phyloP scores from a whole-genome alignment of 164 flowering plant species.

The Aristolochia fimbriata region DNA sequence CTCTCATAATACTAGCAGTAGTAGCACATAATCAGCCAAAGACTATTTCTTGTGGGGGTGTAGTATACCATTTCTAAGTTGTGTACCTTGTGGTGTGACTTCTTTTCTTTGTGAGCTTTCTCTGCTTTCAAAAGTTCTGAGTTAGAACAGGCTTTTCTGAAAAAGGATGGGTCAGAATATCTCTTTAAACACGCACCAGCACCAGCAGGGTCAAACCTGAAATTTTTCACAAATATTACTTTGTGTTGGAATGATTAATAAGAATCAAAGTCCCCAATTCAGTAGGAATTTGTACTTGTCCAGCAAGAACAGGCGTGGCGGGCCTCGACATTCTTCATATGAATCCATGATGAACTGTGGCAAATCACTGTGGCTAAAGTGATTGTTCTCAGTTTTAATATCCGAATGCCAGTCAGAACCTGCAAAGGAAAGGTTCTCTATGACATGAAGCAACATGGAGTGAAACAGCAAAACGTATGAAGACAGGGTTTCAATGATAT shows the following conservation, averaged over 20 bases:
- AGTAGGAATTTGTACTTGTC: constrained; percentile 49
- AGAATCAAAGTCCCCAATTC: constrained; percentile 1
- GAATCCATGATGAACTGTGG: constrained; percentile 79
- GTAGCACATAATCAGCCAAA: too few relatives aligned
- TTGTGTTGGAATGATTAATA: not conserved
- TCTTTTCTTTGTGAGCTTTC: constrained; percentile 37
- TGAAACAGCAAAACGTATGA: too few relatives aligned
- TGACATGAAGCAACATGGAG: too few relatives aligned
- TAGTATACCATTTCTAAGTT: not conserved
- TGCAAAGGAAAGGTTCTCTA: constrained; percentile 25
- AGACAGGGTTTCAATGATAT: too few relatives aligned
- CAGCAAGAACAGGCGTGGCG: constrained; percentile 76
- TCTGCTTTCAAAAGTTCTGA: constrained; percentile 13
- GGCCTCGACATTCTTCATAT: constrained; percentile 81
- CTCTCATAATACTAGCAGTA: too few relatives aligned
- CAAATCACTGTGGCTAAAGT: constrained; percentile 59
- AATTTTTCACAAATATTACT: not conserved
- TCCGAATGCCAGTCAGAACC: constrained; percentile 87
- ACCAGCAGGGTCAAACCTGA: constrained; percentile 17
- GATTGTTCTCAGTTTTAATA: constrained; percentile 44
- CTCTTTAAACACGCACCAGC: constrained; percentile 14
- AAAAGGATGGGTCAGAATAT: constrained; percentile 15
- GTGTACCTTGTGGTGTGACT: constrained; percentile 52
- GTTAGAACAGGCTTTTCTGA: constrained; percentile 7
- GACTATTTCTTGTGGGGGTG: too few relatives aligned